phyloP scores from a whole-genome alignment of 352 stramenopile genomes.

The Globisporangium uncinulatum region DNA sequence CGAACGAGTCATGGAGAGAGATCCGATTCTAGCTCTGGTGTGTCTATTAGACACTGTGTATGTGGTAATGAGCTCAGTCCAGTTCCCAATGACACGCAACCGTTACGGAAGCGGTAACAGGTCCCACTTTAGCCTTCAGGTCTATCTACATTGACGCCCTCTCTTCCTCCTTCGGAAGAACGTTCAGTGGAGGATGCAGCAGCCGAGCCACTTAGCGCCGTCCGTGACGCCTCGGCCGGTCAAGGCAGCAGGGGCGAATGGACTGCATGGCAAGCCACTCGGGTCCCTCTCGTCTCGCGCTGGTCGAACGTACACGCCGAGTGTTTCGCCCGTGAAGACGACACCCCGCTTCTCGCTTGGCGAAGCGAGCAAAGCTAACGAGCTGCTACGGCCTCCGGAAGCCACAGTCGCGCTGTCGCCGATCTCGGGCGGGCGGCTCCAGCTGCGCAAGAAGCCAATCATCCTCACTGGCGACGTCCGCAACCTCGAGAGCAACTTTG shows the following conservation, averaged over 20 bases:
- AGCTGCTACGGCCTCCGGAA: constrained; percentile 14
- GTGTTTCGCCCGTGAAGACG: constrained; percentile 45
- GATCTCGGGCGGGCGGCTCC: not conserved
- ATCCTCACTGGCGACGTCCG: constrained; percentile 65
- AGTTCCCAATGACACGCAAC: not conserved
- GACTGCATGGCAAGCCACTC: constrained; percentile 5
- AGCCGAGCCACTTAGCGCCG: constrained; percentile 32
- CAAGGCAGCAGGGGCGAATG: constrained; percentile 16
- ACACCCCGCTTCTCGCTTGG: not conserved
- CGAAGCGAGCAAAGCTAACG: constrained; percentile 10
- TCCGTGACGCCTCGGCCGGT: constrained; percentile 55
- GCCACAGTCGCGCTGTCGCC: constrained; percentile 12
- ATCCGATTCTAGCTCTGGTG: too few species aligned
- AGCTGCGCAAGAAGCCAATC: constrained; percentile 52
- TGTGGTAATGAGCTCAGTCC: not conserved
- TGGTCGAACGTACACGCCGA: constrained; percentile 43
- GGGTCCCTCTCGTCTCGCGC: constrained; percentile 15
- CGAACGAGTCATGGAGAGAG: not conserved
- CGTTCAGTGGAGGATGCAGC: too few species aligned
- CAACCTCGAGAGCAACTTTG: constrained; percentile 67
- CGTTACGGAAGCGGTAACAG: too few species aligned
- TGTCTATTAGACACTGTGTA: not conserved
- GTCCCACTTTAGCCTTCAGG: not conserved
- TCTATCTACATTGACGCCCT: not conserved
- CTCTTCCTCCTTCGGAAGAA: not conserved